Percentiles rank a stretch among this genome's conserved stretches.
Conservation (phyloP, 2,329 filamentous ascomycete species). For the Chlorencoelia australis region DNA sequence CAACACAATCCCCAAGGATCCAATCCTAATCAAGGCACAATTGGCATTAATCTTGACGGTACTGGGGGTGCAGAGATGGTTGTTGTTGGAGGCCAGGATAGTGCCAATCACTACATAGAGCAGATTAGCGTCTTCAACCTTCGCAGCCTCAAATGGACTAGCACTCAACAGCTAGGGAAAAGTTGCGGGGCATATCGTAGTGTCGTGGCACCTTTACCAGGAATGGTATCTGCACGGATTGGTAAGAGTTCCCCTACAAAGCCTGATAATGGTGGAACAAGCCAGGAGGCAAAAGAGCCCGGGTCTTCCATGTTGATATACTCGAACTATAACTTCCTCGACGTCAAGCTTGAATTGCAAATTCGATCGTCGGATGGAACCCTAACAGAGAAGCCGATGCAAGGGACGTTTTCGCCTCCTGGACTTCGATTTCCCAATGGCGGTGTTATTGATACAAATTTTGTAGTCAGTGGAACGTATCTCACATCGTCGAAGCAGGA, state of each 20-base stretch:
- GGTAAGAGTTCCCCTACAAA: constrained; percentile 42
- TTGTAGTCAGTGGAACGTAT: constrained; percentile 95
- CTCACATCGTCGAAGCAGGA: constrained; percentile 97
- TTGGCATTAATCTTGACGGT: constrained; percentile 84
- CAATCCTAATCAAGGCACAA: constrained; percentile 78
- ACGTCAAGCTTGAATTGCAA: constrained; percentile 92
- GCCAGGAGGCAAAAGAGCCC: constrained; percentile 44
- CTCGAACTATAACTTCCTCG: constrained; percentile 97
- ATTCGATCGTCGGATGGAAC: constrained; percentile 76
- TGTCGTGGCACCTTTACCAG: constrained; percentile 76
- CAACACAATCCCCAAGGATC: constrained; percentile 77
- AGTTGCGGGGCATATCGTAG: constrained; percentile 95
- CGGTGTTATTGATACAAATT: constrained; percentile 89
- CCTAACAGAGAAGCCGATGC: constrained; percentile 81
- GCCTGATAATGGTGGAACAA: constrained; percentile 32
- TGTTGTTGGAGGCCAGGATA: constrained; percentile 91
- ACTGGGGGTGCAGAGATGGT: constrained; percentile 93
- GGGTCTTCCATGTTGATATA: constrained; percentile 85
- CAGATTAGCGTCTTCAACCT: constrained; percentile 98
- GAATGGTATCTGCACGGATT: constrained; percentile 53
- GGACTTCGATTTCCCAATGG: constrained; percentile 93
- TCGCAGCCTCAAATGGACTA: constrained; percentile 89
- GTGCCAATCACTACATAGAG: constrained; percentile 97
- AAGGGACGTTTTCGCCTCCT: constrained; percentile 74
- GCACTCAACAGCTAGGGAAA: constrained; percentile 74